Base-by-base conservation (phyloP, 169 alveolate species). In the Eimeria acervulina region DNA sequence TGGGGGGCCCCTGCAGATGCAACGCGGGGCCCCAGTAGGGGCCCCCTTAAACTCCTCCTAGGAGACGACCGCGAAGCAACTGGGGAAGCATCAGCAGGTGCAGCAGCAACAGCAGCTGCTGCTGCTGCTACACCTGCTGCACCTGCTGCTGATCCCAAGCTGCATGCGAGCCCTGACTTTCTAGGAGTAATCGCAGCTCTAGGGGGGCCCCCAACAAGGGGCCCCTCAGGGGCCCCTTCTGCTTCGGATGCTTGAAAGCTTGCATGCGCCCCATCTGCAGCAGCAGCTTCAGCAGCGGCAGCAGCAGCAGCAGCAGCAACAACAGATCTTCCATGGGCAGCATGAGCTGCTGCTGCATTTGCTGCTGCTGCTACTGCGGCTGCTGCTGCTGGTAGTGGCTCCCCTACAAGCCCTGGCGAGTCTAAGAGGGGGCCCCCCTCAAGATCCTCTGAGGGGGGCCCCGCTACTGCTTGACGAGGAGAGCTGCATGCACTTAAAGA, bases 401-500 rank as follows among this genome's bases (percentile, higher is more conserved):
- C 88, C 42, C 88, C 63, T 10, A 78, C 61, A 1, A 38, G 66
- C 63, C 88, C 88, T 38, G 88, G 88, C 40, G 63, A 42, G 88
- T 78, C 88, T 40, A 78, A 23, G 61, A 78, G 51, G 63, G 88
- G 88, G n/a, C 38, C 63, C 88, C 63, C 88, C 13, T 38, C 63
- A 26, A 78, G 63, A 26, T 78, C 52, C 26, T 78, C 88, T 21
- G 88, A 78, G 38, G 88, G 55, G 88, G 63, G 47, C 88, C 88
- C 88, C 28, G 66, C 88, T 12, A 33, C 38, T 1, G 38, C 88
- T 42, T 78, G 42, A 2, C 88, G 28, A 33, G 88, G 88, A 0
- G 88, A 78, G 38, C 88, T 78, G 88, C 88, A 78, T 42, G 88
- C 88, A n/a, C 88, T 78, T 44, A 78, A 44, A 26, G 88, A 78